phyloP scores from a whole-genome alignment of 2,329 filamentous ascomycete genomes.

The Sporothrix phasma region DNA sequence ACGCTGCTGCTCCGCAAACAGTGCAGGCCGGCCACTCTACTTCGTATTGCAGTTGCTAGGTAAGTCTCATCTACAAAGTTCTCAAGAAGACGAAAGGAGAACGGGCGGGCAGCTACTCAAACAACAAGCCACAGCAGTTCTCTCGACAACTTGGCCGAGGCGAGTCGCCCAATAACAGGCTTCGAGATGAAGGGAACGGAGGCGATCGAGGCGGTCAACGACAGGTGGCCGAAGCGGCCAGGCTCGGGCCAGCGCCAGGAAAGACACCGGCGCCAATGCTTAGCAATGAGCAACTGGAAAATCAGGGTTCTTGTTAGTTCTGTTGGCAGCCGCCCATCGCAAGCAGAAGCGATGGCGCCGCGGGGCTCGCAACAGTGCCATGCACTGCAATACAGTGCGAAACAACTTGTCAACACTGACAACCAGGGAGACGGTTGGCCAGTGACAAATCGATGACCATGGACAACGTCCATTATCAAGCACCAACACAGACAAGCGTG shows the following conservation, averaged over 20 bases:
- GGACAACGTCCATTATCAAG: neutral
- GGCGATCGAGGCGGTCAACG: neutral
- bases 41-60: no score
- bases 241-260: neutral
- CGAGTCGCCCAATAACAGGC: neutral
- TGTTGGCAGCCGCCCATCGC: neutral
- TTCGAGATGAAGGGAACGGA: neutral
- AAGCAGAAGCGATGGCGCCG: neutral
- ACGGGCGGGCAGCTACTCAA: neutral
- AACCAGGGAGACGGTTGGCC: no score
- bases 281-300: neutral
- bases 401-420: neutral
- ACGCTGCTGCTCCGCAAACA: neutral
- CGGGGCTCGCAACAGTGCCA: neutral
- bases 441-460: neutral
- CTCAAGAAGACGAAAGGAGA: neutral
- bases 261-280: neutral
- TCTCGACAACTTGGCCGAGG: neutral
- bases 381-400: slow-evolving; percentile 1
- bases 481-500: neutral
- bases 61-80: no score
- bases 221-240: neutral
- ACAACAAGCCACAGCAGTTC: neutral
- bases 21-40: neutral
- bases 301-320: neutral